Evolutionary conservation across 2,329 filamentous ascomycete species (phyloP).

Genomic region (Onygenales sp.): DNA sequence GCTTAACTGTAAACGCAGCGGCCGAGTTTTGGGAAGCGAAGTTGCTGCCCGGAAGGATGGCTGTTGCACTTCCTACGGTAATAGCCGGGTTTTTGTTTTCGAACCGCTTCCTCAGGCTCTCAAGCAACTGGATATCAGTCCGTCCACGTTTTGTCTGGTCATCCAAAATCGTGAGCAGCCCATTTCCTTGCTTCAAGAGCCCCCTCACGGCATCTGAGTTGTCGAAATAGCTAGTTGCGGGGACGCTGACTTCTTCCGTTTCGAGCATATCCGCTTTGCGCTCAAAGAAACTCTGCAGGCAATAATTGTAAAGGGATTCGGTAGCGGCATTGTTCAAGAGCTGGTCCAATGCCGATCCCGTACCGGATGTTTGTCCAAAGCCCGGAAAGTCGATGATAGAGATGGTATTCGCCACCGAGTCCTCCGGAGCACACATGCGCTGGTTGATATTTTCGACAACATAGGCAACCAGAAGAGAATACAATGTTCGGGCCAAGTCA

Average conservation of each 20-base stretch:
- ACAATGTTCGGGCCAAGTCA: slow-evolving; percentile 84
- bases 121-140: slow-evolving; percentile 80
- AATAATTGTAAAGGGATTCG: slow-evolving; percentile 86
- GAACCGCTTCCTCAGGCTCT: slow-evolving; percentile 85
- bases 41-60: slow-evolving; percentile 76
- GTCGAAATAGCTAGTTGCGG: slow-evolving; percentile 93
- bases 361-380: slow-evolving; percentile 75
- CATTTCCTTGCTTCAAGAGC: slow-evolving; percentile 84
- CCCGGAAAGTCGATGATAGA: slow-evolving; percentile 95
- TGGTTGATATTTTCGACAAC: slow-evolving; percentile 91
- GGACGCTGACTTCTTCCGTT: slow-evolving; percentile 81
- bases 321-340: slow-evolving; percentile 89
- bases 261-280: slow-evolving; percentile 88
- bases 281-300: slow-evolving; percentile 92
- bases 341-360: slow-evolving; percentile 79
- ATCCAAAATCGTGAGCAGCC: slow-evolving; percentile 85
- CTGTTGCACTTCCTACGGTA: slow-evolving; percentile 61
- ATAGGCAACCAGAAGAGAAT: slow-evolving; percentile 87
- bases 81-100: slow-evolving; percentile 92
- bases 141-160: slow-evolving; percentile 88
- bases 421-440: slow-evolving; percentile 75
- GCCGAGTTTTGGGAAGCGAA: slow-evolving; percentile 74
- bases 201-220: slow-evolving; percentile 92
- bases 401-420: slow-evolving; percentile 83
- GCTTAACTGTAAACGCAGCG: slow-evolving; percentile 79